A percentile compares a stretch with the other conserved stretches of the same genome.
These are phyloP conservation scores for Coleophoma eucalyptorum DNA, from an alignment of 2,329 filamentous ascomycete genomes.

Conservation along the genomic window DNA sequence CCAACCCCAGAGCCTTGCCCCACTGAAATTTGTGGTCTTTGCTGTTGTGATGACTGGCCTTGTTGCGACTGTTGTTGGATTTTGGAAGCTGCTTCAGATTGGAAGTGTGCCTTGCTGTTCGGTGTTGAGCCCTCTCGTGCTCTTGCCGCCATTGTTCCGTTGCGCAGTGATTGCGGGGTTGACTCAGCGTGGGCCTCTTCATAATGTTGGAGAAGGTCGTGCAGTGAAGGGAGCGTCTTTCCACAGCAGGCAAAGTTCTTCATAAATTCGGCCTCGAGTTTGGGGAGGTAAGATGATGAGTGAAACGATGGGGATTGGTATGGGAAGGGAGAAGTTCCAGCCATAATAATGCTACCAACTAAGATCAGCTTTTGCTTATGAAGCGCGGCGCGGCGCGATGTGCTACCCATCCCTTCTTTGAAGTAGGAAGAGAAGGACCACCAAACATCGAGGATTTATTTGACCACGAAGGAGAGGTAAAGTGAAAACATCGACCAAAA, in stretches of 20 bases:
- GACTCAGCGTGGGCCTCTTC: slow-evolving; percentile 88
- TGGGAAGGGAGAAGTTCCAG: slow-evolving; percentile 88
- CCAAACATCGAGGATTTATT: no score
- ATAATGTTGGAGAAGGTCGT: slow-evolving; percentile 94
- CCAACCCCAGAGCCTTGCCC: slow-evolving; percentile 23
- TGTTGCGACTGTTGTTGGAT: slow-evolving; percentile 41
- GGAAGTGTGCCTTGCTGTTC: slow-evolving; percentile 42
- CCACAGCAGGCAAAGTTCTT: slow-evolving; percentile 95
- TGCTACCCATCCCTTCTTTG: no score
- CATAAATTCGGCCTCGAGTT: slow-evolving; percentile 97
- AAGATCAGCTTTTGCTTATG: no score
- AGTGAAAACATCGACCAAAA: slow-evolving; percentile 6
- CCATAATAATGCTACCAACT: slow-evolving; percentile 77
- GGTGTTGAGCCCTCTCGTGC: slow-evolving; percentile 35
- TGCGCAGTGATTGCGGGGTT: slow-evolving; percentile 43
- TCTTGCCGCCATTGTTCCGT: slow-evolving; percentile 32
- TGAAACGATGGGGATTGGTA: slow-evolving; percentile 93
- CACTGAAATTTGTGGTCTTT: slow-evolving; percentile 23
- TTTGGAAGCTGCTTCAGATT: slow-evolving; percentile 27
- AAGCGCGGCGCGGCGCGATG: no score
- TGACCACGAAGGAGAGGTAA: slow-evolving; percentile 5
- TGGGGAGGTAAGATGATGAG: slow-evolving; percentile 93
- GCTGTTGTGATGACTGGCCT: slow-evolving; percentile 14
- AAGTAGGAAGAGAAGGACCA: no score
- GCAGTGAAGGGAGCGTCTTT: slow-evolving; percentile 81